These are phyloP conservation scores for Penicillium sclerotiorum DNA, from an alignment of 2,329 filamentous ascomycete genomes.

Conservation along the genomic window DNA sequence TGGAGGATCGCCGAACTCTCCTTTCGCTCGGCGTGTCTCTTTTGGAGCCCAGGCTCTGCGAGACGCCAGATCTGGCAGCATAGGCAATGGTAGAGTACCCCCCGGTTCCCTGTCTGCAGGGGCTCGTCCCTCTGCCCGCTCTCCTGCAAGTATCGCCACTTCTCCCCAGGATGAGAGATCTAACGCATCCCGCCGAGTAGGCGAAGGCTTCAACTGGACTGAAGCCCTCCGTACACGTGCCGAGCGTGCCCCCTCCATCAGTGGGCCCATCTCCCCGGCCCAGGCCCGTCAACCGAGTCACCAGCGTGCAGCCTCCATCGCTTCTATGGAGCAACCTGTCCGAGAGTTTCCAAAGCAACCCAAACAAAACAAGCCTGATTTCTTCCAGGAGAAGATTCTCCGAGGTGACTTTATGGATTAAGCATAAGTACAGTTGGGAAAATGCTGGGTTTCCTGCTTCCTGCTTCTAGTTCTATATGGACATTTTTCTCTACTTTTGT, in stretches of 20 bases:
- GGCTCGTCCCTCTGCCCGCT: constrained; percentile 27
- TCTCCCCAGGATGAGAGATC: constrained; percentile 42
- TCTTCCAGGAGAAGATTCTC: constrained; percentile 94
- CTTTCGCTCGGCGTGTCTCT: constrained; percentile 77
- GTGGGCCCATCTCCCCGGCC: constrained; percentile 42
- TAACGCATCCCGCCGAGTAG: constrained; percentile 57
- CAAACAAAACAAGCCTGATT: constrained; percentile 74
- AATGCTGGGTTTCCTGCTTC: no score
- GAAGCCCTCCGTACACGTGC: constrained; percentile 92
- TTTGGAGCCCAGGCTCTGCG: constrained; percentile 81
- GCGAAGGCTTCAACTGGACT: constrained; percentile 96
- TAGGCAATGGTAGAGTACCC: constrained; percentile 61
- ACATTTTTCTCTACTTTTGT: background rate
- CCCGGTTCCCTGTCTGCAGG: constrained; percentile 32
- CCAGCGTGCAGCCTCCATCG: constrained; percentile 46
- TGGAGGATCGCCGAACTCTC: constrained; percentile 68
- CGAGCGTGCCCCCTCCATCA: constrained; percentile 67
- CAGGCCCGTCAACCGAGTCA: constrained; percentile 46
- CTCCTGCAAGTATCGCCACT: constrained; percentile 41
- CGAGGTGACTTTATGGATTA: constrained; percentile 99
- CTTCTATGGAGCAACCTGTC: constrained; percentile 60
- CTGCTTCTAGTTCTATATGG: background rate
- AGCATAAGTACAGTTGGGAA: constrained; percentile 4
- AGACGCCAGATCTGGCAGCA: constrained; percentile 68
- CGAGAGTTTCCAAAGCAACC: constrained; percentile 50